phyloP scores from a whole-genome alignment of 108 stramenopile species.

The Cyclotella choctawhatcheeana region DNA sequence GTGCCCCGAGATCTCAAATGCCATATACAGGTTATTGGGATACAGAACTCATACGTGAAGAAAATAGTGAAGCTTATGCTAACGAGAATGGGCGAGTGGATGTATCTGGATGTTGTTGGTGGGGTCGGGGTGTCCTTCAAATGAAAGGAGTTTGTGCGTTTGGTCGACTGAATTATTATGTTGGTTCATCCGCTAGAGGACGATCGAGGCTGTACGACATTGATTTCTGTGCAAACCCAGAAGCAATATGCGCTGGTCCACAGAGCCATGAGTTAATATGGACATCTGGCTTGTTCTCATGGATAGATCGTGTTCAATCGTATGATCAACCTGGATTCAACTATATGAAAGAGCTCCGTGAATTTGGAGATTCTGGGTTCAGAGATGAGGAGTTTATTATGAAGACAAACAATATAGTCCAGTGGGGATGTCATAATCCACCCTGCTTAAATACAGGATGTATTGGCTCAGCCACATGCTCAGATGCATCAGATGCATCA shows the following conservation, averaged over 20 bases:
- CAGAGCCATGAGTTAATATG: constrained; percentile 19
- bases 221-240: constrained; percentile 39
- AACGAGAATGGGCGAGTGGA: constrained; percentile 33
- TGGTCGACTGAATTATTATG: constrained; percentile 47
- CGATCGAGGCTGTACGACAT: constrained; percentile 18
- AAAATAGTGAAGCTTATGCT: constrained; percentile 35
- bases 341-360: constrained; percentile 26
- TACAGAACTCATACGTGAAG: constrained; percentile 1
- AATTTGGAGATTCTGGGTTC: constrained; percentile 33
- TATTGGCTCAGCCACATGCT: constrained; percentile 23
- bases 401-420: constrained; percentile 23
- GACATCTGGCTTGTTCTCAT: constrained; percentile 40
- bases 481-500: constrained; percentile 11
- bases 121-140: constrained; percentile 49
- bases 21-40: constrained; percentile 32
- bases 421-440: constrained; percentile 41
- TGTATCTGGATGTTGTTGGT: constrained; percentile 54
- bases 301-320: constrained; percentile 36
- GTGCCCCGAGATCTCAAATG: constrained; percentile 29
- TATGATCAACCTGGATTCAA: constrained; percentile 38
- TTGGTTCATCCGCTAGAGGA: constrained; percentile 33
- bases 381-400: constrained; percentile 30
- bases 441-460: constrained; percentile 41
- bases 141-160: constrained; percentile 39
- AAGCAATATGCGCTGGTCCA: constrained; percentile 32